phyloP scores from a whole-genome alignment of 768 basidiomycete species.

The Pleurotus cornucopiae region DNA sequence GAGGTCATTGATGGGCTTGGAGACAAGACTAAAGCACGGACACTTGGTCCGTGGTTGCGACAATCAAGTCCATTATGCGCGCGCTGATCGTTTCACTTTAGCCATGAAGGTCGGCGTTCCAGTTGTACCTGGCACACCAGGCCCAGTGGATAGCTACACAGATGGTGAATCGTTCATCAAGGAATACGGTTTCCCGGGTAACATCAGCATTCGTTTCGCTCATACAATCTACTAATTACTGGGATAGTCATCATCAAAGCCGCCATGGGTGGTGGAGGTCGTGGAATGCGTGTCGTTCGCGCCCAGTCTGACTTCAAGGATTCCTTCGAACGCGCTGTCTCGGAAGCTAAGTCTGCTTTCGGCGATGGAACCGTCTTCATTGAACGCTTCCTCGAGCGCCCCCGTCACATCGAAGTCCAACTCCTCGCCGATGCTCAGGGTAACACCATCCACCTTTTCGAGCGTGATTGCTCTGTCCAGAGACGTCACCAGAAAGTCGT shows the following conservation, averaged over 20 bases:
- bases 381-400: slow-evolving; percentile 94
- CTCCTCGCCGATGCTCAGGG: slow-evolving; percentile 87
- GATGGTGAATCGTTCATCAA: slow-evolving; percentile 88
- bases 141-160: slow-evolving; percentile 74
- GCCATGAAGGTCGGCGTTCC: slow-evolving; percentile 91
- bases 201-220: slow-evolving; percentile 12
- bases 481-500: slow-evolving; percentile 98
- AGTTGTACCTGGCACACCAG: slow-evolving; percentile 97
- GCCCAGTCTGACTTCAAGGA: slow-evolving; percentile 89
- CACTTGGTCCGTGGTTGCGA: slow-evolving; percentile 53
- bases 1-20: slow-evolving; percentile 97
- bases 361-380: slow-evolving; percentile 99
- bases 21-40: slow-evolving; percentile 97
- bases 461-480: slow-evolving; percentile 99
- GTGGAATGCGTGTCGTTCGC: slow-evolving; percentile 98
- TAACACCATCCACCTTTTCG: slow-evolving; percentile 96
- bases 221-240: not conserved
- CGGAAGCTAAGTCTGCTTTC: slow-evolving; percentile 94
- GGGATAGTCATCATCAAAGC: slow-evolving; percentile 93
- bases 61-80: not conserved
- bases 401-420: slow-evolving; percentile 97
- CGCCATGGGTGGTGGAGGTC: slow-evolving; percentile 97
- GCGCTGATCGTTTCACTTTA: slow-evolving; percentile 21
- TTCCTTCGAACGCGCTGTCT: slow-evolving; percentile 87
- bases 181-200: slow-evolving; percentile 93